Conservation (phyloP, 805 yeast genomes). For the Kazachstania bromeliacearum region DNA sequence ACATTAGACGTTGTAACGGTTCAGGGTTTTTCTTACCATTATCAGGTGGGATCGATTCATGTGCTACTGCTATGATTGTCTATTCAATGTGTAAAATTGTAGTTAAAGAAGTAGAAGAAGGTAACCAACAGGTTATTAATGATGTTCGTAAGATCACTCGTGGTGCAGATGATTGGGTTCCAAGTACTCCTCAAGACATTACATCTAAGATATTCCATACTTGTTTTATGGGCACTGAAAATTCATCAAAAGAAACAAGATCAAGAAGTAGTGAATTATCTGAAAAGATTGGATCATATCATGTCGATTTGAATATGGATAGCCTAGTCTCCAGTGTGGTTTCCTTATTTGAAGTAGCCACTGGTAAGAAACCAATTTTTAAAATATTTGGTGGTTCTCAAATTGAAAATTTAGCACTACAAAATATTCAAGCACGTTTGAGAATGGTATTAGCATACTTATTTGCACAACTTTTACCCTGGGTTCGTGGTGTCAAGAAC, state of each 20-base stretch:
- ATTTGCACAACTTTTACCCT: conserved; percentile 90
- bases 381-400: conserved; percentile 90
- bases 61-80: conserved; percentile 93
- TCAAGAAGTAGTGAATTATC: conserved; percentile 72
- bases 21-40: conserved; percentile 90
- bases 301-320: conserved; percentile 89
- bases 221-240: conserved; percentile 90
- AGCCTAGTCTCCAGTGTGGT: conserved; percentile 65
- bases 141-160: conserved; percentile 69
- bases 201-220: conserved; percentile 76
- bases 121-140: conserved; percentile 62
- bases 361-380: conserved; percentile 82
- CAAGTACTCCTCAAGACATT: conserved; percentile 65
- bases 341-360: conserved; percentile 71
- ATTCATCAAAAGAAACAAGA: conserved; percentile 84
- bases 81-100: conserved; percentile 91
- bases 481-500: conserved; percentile 66
- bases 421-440: conserved; percentile 91
- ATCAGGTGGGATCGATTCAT: conserved; percentile 96
- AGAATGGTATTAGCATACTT: conserved; percentile 91
- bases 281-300: conserved; percentile 72
- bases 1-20: conserved; percentile 79
- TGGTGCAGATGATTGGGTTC: conserved; percentile 49
- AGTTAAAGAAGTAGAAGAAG: conserved; percentile 53
- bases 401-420: conserved; percentile 87